These are phyloP conservation scores for Globisporangium heterothallicum DNA, from an alignment of 352 stramenopile genomes.

Conservation along the genomic window DNA sequence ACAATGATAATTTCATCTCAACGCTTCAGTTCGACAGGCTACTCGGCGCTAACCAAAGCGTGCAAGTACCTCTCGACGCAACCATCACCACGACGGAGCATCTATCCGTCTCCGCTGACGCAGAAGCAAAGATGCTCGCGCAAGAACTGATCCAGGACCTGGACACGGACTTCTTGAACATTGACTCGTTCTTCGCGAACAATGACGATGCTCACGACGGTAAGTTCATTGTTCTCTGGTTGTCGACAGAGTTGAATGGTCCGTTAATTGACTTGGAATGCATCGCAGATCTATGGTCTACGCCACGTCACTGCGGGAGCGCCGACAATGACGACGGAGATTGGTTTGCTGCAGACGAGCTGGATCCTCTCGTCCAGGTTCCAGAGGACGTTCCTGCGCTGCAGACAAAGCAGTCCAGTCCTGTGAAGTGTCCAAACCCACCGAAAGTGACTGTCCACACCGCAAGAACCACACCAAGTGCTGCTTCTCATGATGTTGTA, in stretches of 20 bases:
- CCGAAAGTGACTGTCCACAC: neutral
- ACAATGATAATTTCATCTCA: slow-evolving; percentile 2
- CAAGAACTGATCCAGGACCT: slow-evolving; percentile 20
- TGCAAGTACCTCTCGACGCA: neutral
- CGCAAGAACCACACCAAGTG: neutral
- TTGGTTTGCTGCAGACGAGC: slow-evolving; percentile 1
- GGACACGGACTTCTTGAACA: slow-evolving; percentile 28
- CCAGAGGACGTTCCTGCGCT: neutral
- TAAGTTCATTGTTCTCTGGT: neutral
- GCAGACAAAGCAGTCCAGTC: slow-evolving; percentile 1
- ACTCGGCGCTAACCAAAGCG: too few species aligned
- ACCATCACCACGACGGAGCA: slow-evolving; percentile 6
- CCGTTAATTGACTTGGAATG: neutral
- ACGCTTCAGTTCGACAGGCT: neutral
- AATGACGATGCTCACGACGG: slow-evolving; percentile 19
- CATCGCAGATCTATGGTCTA: slow-evolving; percentile 19
- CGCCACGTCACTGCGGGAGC: neutral
- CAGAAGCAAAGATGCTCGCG: slow-evolving; percentile 17
- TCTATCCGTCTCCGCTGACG: too few species aligned
- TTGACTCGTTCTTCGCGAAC: slow-evolving; percentile 24
- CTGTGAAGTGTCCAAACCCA: too few species aligned
- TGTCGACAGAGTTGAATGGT: neutral
- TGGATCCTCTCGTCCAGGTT: slow-evolving; percentile 3
- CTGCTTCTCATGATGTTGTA: neutral
- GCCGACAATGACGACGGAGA: slow-evolving; percentile 6